These are phyloP conservation scores for Phytophthora pseudosyringae DNA, from an alignment of 352 stramenopile species.

Conservation along the genomic window DNA sequence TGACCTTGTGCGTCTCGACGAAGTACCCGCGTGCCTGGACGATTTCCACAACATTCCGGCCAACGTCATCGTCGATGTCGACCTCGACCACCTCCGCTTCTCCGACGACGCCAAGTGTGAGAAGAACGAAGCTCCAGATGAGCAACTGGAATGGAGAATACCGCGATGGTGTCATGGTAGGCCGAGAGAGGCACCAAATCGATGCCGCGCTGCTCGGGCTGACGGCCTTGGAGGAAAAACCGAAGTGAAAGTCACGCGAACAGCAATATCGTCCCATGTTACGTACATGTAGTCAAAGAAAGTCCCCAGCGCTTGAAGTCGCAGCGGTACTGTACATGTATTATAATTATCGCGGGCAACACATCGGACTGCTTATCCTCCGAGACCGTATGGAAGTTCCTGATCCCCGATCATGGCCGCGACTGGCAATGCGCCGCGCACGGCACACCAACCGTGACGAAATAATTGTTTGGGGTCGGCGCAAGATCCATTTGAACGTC, in stretches of 20 bases:
- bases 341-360: constrained; percentile 17
- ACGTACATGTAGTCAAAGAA: constrained; percentile 13
- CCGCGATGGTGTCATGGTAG: constrained; percentile 7
- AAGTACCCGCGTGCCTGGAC: constrained; percentile 45
- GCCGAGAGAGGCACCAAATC: not conserved
- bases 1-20: constrained; percentile 53
- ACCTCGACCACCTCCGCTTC: constrained; percentile 22
- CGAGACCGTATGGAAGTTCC: constrained; percentile 22
- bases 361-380: constrained; percentile 24
- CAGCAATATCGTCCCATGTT: not conserved
- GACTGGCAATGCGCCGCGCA: constrained; percentile 5
- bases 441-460: not conserved
- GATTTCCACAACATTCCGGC: constrained; percentile 36
- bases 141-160: not conserved
- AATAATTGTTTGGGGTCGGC: not conserved
- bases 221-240: constrained; percentile 1
- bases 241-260: constrained; percentile 15
- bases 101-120: constrained; percentile 3
- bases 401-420: not conserved
- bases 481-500: not conserved
- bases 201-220: not conserved
- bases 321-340: constrained; percentile 1
- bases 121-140: constrained; percentile 8
- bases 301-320: constrained; percentile 14
- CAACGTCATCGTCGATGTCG: constrained; percentile 35